A percentile compares a stretch with the other conserved stretches of the same genome.
phyloP scores from a whole-genome alignment of 1,284 basidiomycete genomes.

The Laetiporus sulphureus region DNA sequence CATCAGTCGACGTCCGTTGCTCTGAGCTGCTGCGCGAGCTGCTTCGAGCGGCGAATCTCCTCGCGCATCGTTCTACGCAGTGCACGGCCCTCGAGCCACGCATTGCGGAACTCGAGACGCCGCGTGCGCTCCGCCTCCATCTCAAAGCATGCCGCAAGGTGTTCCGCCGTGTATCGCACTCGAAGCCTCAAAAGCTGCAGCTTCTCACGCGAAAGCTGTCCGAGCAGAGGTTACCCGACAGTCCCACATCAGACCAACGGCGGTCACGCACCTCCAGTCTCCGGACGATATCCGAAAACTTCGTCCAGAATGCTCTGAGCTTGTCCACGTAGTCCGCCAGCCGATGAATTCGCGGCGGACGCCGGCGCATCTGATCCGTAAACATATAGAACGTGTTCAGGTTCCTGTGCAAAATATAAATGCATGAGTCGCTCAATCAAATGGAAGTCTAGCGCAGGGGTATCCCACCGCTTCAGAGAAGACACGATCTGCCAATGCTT shows the following conservation, averaged over 20 bases:
- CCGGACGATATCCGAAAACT: constrained; percentile 18
- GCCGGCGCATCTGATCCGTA: constrained; percentile 13
- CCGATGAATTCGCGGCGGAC: constrained; percentile 21
- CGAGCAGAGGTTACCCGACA: neutral
- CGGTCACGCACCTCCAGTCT: constrained; percentile 13
- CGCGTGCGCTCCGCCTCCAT: constrained; percentile 9
- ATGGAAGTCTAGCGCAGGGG: too few relatives aligned
- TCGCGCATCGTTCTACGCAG: constrained; percentile 14
- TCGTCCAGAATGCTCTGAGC: constrained; percentile 35
- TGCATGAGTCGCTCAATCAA: neutral
- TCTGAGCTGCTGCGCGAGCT: neutral
- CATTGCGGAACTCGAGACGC: constrained; percentile 11
- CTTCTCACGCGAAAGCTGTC: constrained; percentile 18
- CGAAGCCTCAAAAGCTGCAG: constrained; percentile 14
- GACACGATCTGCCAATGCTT: constrained; percentile 15
- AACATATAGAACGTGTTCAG: constrained; percentile 17
- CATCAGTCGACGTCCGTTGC: neutral
- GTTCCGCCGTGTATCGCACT: constrained; percentile 8
- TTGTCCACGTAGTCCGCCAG: constrained; percentile 19
- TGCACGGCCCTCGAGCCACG: constrained; percentile 12
- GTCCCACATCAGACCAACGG: neutral
- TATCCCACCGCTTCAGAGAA: constrained; percentile 15
- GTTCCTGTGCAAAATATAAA: constrained; percentile 9
- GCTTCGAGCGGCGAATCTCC: constrained; percentile 11
- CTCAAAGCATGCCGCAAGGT: constrained; percentile 6